These are phyloP conservation scores for Ascomycota sp. DNA, from an alignment of 2,329 filamentous ascomycete species.

Conservation along the genomic window DNA sequence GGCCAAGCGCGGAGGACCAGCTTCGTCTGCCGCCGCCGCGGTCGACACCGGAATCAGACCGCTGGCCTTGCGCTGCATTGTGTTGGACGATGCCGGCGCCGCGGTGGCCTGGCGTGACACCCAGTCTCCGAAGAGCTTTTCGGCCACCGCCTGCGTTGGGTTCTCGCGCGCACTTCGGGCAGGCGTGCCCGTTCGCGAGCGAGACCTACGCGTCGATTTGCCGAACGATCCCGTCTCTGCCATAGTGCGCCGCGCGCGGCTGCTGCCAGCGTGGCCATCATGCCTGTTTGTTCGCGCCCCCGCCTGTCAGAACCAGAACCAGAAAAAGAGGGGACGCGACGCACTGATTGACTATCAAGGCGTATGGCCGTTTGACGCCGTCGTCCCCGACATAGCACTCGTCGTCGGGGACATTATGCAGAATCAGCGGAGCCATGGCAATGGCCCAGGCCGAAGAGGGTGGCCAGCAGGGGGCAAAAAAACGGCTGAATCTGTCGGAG, in stretches of 20 bases:
- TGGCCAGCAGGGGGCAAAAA: not conserved
- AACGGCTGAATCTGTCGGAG: no score
- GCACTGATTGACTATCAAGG: conserved; percentile 45
- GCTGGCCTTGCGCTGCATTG: conserved; percentile 15
- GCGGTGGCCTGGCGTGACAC: conserved; percentile 23
- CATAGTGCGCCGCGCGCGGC: conserved; percentile 30
- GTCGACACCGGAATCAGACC: no score
- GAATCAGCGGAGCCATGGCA: conserved; percentile 40
- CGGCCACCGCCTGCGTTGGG: conserved; percentile 38
- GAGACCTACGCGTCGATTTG: conserved; percentile 42
- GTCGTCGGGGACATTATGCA: conserved; percentile 49
- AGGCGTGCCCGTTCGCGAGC: conserved; percentile 38
- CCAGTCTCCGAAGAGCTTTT: conserved; percentile 40
- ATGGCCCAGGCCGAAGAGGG: not conserved
- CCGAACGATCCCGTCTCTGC: conserved; percentile 45
- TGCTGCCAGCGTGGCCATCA: conserved; percentile 26
- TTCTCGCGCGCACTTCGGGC: conserved; percentile 35
- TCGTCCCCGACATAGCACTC: conserved; percentile 47
- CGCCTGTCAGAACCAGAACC: no score
- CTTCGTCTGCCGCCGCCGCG: conserved; percentile 16
- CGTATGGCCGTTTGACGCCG: conserved; percentile 43
- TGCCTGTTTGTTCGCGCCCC: conserved; percentile 24
- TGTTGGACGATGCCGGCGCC: conserved; percentile 4
- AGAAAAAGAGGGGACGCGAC: conserved; percentile 4
- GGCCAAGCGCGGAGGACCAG: conserved; percentile 13